Evolutionary conservation across 1,284 basidiomycete species (phyloP).

Genomic region (Leccinum solheimii): DNA sequence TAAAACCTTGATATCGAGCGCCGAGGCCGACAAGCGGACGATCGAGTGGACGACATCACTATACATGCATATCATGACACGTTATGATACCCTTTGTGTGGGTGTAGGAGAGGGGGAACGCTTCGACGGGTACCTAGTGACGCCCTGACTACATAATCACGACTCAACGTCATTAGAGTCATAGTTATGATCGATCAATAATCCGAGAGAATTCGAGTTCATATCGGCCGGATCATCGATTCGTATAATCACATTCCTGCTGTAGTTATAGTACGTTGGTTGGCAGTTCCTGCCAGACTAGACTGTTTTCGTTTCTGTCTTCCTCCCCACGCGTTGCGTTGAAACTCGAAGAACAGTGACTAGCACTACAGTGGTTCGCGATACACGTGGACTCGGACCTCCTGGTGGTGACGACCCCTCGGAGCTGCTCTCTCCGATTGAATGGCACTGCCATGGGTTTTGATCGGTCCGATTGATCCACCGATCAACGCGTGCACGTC

Average conservation of each 20-base stretch:
- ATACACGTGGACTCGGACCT: background rate
- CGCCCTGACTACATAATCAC: background rate
- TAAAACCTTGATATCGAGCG: background rate
- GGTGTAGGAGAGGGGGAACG: background rate
- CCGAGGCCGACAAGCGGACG: background rate
- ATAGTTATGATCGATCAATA: background rate
- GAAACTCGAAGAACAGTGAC: background rate
- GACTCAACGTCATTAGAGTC: background rate
- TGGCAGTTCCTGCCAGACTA: background rate
- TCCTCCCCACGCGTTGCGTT: background rate
- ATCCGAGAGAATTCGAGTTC: background rate
- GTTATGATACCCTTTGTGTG: background rate
- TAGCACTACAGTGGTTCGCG: background rate
- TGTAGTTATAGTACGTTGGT: background rate
- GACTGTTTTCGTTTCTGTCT: background rate
- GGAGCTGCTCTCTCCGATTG: background rate
- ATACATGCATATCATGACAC: background rate
- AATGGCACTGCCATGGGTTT: background rate
- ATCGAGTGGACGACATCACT: background rate
- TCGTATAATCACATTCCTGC: background rate
- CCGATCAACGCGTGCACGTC: background rate
- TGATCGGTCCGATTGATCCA: background rate
- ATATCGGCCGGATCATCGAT: constrained; percentile 2
- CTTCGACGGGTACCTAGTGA: background rate
- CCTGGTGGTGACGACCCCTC: background rate